A percentile compares a stretch with the other conserved stretches of the same genome.
Conservation (phyloP, 2,329 filamentous ascomycete genomes). For the Clonostachys solani region DNA sequence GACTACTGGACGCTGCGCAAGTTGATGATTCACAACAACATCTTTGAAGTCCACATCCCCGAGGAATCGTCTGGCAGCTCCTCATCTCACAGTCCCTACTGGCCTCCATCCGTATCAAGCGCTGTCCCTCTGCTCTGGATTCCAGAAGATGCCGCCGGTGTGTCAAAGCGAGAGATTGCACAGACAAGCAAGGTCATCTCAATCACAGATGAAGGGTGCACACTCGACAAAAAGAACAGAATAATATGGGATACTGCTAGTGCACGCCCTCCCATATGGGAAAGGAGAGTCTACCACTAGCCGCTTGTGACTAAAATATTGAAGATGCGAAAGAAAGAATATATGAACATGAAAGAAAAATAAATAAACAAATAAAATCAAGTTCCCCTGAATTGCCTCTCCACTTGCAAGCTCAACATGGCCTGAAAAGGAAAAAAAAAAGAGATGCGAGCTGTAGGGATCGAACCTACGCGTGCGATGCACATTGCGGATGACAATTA, state of each 20-base stretch:
- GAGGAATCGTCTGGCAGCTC: constrained; percentile 31
- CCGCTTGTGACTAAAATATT: too few relatives aligned
- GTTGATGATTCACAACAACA: constrained; percentile 58
- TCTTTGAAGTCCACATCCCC: constrained; percentile 44
- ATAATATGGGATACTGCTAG: constrained; percentile 33
- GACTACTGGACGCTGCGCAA: constrained; percentile 68
- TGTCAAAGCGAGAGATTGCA: constrained; percentile 66
- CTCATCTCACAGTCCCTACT: constrained; percentile 55
- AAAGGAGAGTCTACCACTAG: constrained; percentile 35
- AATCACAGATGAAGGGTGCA: constrained; percentile 69
- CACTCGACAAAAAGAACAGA: constrained; percentile 61
- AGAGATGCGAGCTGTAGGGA: constrained; percentile 38
- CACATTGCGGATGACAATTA: constrained; percentile 29
- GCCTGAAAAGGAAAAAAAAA: too few relatives aligned
- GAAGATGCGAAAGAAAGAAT: too few relatives aligned
- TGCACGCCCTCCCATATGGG: constrained; percentile 36
- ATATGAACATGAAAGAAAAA: too few relatives aligned
- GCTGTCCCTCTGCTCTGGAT: constrained; percentile 68
- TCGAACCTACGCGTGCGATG: constrained; percentile 44
- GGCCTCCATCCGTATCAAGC: constrained; percentile 62
- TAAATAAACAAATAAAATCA: too few relatives aligned
- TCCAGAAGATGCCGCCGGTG: constrained; percentile 63
- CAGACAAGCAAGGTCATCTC: constrained; percentile 62
- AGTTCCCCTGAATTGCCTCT: too few relatives aligned
- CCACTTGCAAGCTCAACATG: too few relatives aligned